Conservation (phyloP, 805 yeast species). For the Monosporozyma aerobia region DNA sequence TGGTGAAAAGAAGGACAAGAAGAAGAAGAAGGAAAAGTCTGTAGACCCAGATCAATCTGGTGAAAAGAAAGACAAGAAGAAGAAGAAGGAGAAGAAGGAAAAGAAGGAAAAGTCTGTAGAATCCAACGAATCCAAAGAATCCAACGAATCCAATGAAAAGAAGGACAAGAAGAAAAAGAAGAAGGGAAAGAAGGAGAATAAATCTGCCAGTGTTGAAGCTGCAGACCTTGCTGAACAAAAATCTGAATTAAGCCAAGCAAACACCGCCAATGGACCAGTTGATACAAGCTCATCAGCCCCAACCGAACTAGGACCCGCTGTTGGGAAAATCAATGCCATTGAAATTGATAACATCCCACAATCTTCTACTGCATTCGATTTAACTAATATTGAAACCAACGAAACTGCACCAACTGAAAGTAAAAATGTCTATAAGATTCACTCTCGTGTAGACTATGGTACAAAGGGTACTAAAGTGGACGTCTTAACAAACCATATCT, state of each 20-base stretch:
- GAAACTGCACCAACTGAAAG: constrained; percentile 4
- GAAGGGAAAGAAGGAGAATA: constrained; percentile 1
- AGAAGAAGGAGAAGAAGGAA: constrained; percentile 4
- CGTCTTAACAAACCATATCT: constrained; percentile 15
- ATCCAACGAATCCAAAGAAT: background rate
- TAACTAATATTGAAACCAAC: constrained; percentile 3
- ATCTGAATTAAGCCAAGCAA: background rate
- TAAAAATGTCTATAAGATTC: constrained; percentile 6
- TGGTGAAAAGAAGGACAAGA: constrained; percentile 1
- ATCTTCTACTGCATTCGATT: constrained; percentile 6
- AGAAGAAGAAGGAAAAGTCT: background rate
- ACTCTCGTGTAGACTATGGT: constrained; percentile 15
- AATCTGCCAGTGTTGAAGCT: constrained; percentile 1
- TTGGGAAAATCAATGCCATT: background rate
- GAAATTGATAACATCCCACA: background rate
- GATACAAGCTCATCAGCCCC: background rate
- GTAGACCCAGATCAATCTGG: background rate
- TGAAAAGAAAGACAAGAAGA: constrained; percentile 3
- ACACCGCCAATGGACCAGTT: background rate
- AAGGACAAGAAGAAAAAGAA: constrained; percentile 3
- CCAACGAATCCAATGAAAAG: background rate
- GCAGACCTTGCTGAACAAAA: background rate
- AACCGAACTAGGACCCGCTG: background rate
- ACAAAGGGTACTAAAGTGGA: constrained; percentile 19
- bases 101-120: background rate